Evolutionary conservation across 176 grass and related monocot genomes (phyloP).

Genomic region (Calamus simplicifolius): DNA sequence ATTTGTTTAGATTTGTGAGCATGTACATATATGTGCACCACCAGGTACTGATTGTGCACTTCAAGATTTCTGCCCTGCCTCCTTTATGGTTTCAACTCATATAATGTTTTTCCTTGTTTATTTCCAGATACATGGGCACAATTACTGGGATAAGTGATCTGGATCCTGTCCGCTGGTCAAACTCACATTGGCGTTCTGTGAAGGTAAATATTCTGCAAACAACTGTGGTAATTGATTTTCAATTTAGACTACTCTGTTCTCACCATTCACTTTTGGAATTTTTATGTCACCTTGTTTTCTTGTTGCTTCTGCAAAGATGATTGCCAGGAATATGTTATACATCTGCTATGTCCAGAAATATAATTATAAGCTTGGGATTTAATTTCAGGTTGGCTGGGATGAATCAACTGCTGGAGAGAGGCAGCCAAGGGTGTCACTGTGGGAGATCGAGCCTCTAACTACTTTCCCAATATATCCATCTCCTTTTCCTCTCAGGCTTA

Average conservation of each 20-base stretch:
- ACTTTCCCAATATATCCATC: constrained; percentile 98
- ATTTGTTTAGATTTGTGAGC: no score
- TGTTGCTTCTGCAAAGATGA: no score
- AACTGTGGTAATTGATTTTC: no score
- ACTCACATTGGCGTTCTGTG: constrained; percentile 97
- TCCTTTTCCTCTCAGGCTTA: constrained; percentile 89
- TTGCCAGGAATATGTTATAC: no score
- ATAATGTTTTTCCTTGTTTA: not conserved
- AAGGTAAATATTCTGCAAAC: constrained; percentile 41
- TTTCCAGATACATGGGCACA: constrained; percentile 92
- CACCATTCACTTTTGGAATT: no score
- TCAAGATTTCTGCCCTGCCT: no score
- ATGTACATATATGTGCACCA: no score
- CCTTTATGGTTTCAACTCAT: not conserved
- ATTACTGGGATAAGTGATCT: constrained; percentile 97
- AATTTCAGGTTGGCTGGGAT: constrained; percentile 90
- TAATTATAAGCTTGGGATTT: constrained; percentile 1
- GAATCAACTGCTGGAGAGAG: constrained; percentile 96
- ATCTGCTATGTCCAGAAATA: no score
- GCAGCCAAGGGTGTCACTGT: constrained; percentile 92
- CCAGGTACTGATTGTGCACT: no score
- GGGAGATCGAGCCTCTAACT: constrained; percentile 97
- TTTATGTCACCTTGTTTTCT: no score
- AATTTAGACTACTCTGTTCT: no score
- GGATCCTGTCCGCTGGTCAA: constrained; percentile 78